Base-by-base conservation (phyloP, 1,139 yeast genomes). In the Arxiozyma heterogenica region DNA sequence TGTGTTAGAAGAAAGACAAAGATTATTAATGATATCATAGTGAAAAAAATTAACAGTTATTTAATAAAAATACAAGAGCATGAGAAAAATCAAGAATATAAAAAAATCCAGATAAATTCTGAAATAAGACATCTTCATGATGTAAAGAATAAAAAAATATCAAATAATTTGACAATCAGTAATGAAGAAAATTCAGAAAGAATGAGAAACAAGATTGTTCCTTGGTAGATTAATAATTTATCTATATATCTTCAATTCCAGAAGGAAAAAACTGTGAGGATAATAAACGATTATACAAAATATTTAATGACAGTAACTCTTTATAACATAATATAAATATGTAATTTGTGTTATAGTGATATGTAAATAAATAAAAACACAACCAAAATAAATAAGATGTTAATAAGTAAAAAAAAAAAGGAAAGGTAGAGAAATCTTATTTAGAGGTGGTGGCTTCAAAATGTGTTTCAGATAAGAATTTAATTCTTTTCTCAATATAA, bases 41-140 rank as follows among this genome's bases (percentile, higher is more conserved):
- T n/a, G 30, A 51, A 47, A 42, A 41, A n/a, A 21, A 45, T 23
- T 42, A 51, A 46, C 22, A 51, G 88, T 48, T 74, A 77, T 50
- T 65, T 74, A 2, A 90, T 84, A 59, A 95, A 87, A 64, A 77
- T 74, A 52, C 78, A 77, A 51, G 94, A 86, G 59, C 82, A 80
- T 58, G 64, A 75, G 1, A 52, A 49, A 1, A 46, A 45, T 25
- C 53, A 53, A 30, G 38, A 51, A 2, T 50, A 52, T 41, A 47
- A 46, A 12, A 15, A 44, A 1, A 17, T 30, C 8, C 43, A 39
- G 15, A 12, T 44, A 15, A 50, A 38, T 39, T 42, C 20, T 71
- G 41, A 84, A 81, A 63, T 50, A 18, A 8, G 43, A 3, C 74
- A 76, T 53, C 64, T 73, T 9, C 61, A 81, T 54, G 77, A 77